Conservation (phyloP, 2,329 filamentous ascomycete species). For the Hymenoscyphus linearis region DNA sequence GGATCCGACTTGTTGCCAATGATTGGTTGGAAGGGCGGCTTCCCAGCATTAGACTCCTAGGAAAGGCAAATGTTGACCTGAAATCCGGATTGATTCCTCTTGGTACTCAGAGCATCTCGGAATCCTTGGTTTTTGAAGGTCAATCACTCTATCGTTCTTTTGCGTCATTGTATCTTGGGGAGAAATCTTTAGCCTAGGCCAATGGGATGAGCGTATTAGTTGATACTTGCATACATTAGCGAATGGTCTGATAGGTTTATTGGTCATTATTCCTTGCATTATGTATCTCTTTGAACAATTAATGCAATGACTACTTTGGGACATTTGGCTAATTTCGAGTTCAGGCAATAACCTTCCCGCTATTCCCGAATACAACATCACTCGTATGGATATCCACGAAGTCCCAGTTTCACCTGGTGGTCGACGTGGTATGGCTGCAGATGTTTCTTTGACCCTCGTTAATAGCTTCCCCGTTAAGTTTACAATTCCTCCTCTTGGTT, state of each 20-base stretch:
- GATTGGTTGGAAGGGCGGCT: constrained; percentile 83
- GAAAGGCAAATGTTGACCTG: constrained; percentile 66
- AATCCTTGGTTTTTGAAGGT: constrained; percentile 80
- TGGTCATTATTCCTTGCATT: constrained; percentile 1
- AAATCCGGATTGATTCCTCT: constrained; percentile 76
- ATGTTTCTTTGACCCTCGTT: constrained; percentile 65
- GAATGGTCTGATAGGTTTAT: constrained; percentile 20
- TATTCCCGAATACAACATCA: constrained; percentile 78
- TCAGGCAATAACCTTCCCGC: constrained; percentile 65
- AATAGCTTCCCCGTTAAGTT: constrained; percentile 78
- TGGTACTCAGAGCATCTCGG: constrained; percentile 68
- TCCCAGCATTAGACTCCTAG: constrained; percentile 63
- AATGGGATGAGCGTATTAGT: constrained; percentile 6
- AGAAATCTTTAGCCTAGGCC: constrained; percentile 43
- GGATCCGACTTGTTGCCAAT: constrained; percentile 74
- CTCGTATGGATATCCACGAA: constrained; percentile 74
- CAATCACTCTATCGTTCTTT: constrained; percentile 62
- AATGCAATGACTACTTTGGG: not conserved
- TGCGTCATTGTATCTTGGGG: constrained; percentile 55
- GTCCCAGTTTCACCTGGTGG: constrained; percentile 45
- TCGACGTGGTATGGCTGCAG: constrained; percentile 65
- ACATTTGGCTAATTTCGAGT: constrained; percentile 19
- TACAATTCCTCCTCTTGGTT: constrained; percentile 71
- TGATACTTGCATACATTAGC: constrained; percentile 7
- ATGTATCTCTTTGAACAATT: not conserved